A percentile compares a stretch with the other conserved stretches of the same genome.
phyloP scores from a whole-genome alignment of 2,329 filamentous ascomycete genomes.

The Calonectria pseudoturangicola region DNA sequence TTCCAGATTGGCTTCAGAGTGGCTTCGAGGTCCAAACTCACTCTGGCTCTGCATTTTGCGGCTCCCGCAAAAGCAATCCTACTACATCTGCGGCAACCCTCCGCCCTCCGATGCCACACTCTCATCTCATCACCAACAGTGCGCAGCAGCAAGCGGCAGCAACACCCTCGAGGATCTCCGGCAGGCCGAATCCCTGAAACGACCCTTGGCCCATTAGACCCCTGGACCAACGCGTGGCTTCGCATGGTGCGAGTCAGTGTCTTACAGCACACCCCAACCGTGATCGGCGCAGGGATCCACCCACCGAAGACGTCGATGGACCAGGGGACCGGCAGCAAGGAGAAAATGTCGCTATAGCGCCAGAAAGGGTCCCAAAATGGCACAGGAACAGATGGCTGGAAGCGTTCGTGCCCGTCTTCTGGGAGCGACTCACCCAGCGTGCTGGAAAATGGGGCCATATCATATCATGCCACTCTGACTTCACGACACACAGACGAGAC shows the following conservation, averaged over 20 bases:
- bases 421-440: constrained; percentile 10
- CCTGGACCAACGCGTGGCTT: constrained; percentile 35
- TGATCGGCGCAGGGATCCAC: constrained; percentile 38
- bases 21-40: constrained; percentile 11
- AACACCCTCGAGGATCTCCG: constrained; percentile 13
- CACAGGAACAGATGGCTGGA: neutral
- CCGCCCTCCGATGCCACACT: constrained; percentile 19
- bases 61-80: neutral
- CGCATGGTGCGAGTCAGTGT: constrained; percentile 40
- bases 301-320: constrained; percentile 16
- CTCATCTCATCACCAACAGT: constrained; percentile 31
- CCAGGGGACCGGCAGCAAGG: constrained; percentile 11
- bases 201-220: constrained; percentile 35
- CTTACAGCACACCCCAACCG: constrained; percentile 23
- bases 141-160: neutral
- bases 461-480: constrained; percentile 26
- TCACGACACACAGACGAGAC: constrained; percentile 30
- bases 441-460: constrained; percentile 28
- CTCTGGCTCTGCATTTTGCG: neutral
- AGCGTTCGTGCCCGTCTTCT: neutral
- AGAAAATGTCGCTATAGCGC: neutral
- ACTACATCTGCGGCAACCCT: constrained; percentile 1
- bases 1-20: constrained; percentile 10
- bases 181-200: constrained; percentile 32
- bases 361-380: constrained; percentile 5